Evolutionary conservation across 2,329 filamentous ascomycete genomes (phyloP).

Genomic region (Tolypocladium ovalisporum): DNA sequence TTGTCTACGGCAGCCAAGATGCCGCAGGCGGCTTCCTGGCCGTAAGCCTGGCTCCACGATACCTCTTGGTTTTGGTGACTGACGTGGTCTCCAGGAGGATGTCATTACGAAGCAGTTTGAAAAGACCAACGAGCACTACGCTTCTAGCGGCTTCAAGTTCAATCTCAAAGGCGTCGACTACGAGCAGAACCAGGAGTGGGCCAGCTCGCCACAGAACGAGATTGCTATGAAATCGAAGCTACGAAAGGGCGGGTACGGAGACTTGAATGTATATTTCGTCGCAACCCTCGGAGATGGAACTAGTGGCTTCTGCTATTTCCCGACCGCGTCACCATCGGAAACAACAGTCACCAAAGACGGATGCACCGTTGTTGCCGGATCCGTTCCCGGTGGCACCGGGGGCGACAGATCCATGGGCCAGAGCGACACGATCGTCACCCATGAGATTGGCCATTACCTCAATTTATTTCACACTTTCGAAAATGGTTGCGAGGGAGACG

Average conservation of each 20-base stretch:
- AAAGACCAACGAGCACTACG: background rate
- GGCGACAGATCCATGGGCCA: background rate
- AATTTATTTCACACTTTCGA: background rate
- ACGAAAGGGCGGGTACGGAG: background rate
- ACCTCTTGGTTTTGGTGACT: background rate
- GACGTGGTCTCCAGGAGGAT: background rate
- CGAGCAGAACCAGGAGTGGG: background rate
- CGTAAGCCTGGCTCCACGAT: background rate
- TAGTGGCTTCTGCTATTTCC: background rate
- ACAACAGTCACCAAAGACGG: background rate
- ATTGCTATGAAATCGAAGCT: background rate
- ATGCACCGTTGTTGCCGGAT: background rate
- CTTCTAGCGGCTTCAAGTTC: background rate
- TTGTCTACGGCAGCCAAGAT: background rate
- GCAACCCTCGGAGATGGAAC: background rate
- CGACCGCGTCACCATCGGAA: background rate
- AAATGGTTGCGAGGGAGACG: background rate
- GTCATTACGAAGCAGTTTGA: background rate
- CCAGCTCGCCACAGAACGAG: background rate
- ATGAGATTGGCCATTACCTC: background rate
- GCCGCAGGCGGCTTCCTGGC: background rate
- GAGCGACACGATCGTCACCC: background rate
- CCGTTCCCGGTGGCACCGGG: background rate
- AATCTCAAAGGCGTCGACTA: background rate
- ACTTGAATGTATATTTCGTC: background rate